A percentile compares a stretch with the other conserved stretches of the same genome.
Conservation (phyloP, 148 eudicot genomes). For the Selenicereus undatus region DNA sequence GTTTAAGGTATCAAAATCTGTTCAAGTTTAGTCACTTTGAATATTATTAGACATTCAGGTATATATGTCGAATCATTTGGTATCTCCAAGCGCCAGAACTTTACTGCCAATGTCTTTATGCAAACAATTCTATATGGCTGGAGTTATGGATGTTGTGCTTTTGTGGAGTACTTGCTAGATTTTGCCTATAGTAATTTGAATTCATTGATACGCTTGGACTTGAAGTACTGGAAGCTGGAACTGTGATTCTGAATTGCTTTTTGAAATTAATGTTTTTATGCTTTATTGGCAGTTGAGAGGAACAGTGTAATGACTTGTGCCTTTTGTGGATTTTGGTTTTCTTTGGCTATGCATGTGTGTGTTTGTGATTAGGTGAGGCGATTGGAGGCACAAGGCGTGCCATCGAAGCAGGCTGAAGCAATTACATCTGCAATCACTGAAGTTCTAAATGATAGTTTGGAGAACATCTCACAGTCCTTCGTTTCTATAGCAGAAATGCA, state of each 20-base stretch:
- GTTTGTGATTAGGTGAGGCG: constrained; percentile 49
- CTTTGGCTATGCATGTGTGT: not conserved
- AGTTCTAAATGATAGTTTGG: constrained; percentile 70
- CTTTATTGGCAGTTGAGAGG: not conserved
- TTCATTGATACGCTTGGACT: not conserved
- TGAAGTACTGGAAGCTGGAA: not conserved
- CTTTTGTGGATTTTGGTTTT: not conserved
- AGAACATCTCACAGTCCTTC: constrained; percentile 54
- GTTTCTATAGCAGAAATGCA: constrained; percentile 74
- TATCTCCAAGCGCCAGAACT: not conserved
- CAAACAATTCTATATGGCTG: not conserved
- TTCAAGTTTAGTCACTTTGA: not conserved
- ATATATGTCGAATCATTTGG: not conserved
- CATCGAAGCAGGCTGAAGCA: constrained; percentile 77
- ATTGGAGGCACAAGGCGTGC: constrained; percentile 76
- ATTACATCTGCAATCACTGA: constrained; percentile 68
- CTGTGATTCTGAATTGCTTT: not conserved
- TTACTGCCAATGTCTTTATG: not conserved
- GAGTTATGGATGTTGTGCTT: not conserved
- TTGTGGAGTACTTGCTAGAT: not conserved
- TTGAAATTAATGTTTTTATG: not conserved
- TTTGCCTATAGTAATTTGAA: not conserved
- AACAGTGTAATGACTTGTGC: not conserved
- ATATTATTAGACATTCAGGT: not conserved
- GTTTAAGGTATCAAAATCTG: not conserved